Evolutionary conservation across 345 rosid genomes (phyloP).

Genomic region (Moricandia moricandioides): DNA sequence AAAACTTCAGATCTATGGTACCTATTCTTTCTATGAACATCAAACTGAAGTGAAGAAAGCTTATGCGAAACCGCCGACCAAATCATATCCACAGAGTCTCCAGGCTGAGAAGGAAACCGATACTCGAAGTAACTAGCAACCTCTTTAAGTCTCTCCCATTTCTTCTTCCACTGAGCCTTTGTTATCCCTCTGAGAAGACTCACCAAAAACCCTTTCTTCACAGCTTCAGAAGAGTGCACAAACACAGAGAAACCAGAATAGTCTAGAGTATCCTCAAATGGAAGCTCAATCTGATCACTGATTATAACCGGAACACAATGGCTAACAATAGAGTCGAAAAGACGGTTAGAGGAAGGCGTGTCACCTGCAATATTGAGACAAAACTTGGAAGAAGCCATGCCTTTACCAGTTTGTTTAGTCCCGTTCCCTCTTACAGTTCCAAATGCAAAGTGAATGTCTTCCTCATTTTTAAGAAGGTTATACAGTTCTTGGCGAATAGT

Average conservation of each 20-base stretch:
- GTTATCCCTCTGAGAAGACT: slow-evolving; percentile 59
- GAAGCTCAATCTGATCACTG: slow-evolving; percentile 83
- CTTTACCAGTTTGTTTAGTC: slow-evolving; percentile 59
- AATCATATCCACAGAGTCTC: slow-evolving; percentile 89
- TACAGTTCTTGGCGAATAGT: slow-evolving; percentile 74
- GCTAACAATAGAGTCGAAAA: slow-evolving; percentile 79
- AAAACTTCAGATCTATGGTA: slow-evolving; percentile 45
- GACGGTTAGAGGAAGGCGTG: slow-evolving; percentile 93
- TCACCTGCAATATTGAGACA: slow-evolving; percentile 94
- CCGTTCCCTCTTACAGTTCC: slow-evolving; percentile 71
- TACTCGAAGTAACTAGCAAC: slow-evolving; percentile 58
- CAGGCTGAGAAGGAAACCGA: slow-evolving; percentile 64
- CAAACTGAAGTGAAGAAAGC: slow-evolving; percentile 43
- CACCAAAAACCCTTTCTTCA: slow-evolving; percentile 61
- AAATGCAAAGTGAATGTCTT: slow-evolving; percentile 78
- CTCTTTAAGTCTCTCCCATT: slow-evolving; percentile 70
- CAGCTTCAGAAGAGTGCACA: slow-evolving; percentile 66
- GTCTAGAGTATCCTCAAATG: slow-evolving; percentile 86
- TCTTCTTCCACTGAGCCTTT: slow-evolving; percentile 59
- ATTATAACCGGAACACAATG: slow-evolving; percentile 89
- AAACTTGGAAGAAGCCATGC: slow-evolving; percentile 86
- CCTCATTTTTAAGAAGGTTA: slow-evolving; percentile 83
- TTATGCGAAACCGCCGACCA: slow-evolving; percentile 72
- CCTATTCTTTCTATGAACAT: slow-evolving; percentile 55
- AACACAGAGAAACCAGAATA: slow-evolving; percentile 72